Percentiles rank a stretch among this genome's conserved stretches.
Conservation (phyloP, 1,284 basidiomycete species). For the Stygiomarasmius scandens region DNA sequence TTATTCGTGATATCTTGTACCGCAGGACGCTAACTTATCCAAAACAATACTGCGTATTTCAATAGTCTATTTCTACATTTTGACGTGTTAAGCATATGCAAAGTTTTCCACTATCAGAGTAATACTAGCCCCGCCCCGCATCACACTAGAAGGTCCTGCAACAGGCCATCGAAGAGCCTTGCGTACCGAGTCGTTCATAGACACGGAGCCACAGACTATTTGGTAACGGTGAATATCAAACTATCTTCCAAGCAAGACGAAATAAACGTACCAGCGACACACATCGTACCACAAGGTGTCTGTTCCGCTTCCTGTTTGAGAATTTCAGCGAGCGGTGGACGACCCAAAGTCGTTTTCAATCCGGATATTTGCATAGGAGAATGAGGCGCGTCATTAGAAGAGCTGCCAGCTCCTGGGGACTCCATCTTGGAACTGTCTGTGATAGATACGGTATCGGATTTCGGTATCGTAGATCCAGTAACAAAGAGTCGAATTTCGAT, state of each 20-base stretch:
- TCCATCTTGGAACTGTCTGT: not conserved
- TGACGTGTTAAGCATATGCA: slow-evolving; percentile 31
- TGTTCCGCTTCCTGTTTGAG: slow-evolving; percentile 31
- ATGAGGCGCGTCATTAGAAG: not conserved
- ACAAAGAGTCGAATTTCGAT: slow-evolving; percentile 40
- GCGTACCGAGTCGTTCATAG: slow-evolving; percentile 42
- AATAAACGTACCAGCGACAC: slow-evolving; percentile 41
- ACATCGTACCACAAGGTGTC: slow-evolving; percentile 30
- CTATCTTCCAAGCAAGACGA: not conserved
- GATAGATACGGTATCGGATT: not conserved
- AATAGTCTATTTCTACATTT: too few relatives aligned
- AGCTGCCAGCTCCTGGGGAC: not conserved
- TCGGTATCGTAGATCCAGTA: slow-evolving; percentile 24
- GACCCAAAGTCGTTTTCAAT: slow-evolving; percentile 4
- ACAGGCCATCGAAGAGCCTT: slow-evolving; percentile 34
- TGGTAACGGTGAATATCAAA: not conserved
- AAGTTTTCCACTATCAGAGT: slow-evolving; percentile 50
- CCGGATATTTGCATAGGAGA: not conserved
- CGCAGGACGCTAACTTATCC: too few relatives aligned
- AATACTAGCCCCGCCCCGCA: slow-evolving; percentile 45
- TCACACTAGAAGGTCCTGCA: slow-evolving; percentile 33
- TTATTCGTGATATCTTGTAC: too few relatives aligned
- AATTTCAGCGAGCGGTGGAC: slow-evolving; percentile 23
- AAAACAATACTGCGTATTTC: too few relatives aligned
- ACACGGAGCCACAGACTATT: slow-evolving; percentile 50